phyloP scores from a whole-genome alignment of 2,329 filamentous ascomycete genomes.

The Pseudogymnoascus sp. region DNA sequence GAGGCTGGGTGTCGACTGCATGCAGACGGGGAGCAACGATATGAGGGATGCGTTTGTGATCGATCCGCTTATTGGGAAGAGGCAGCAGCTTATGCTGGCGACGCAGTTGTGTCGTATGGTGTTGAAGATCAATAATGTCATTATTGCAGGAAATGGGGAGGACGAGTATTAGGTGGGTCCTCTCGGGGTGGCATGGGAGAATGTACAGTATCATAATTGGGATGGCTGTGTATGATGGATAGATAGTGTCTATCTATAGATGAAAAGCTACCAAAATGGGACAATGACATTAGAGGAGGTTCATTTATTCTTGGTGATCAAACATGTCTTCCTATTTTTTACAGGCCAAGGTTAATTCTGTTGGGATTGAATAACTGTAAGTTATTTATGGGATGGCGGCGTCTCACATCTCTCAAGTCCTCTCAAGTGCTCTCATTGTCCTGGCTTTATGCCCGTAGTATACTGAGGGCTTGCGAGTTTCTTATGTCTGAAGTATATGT shows the following conservation, averaged over 20 bases:
- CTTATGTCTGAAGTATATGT: not conserved
- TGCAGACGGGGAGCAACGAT: slow-evolving; percentile 89
- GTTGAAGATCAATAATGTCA: slow-evolving; percentile 94
- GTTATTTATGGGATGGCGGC: not conserved
- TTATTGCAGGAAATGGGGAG: slow-evolving; percentile 79
- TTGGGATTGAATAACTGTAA: not conserved
- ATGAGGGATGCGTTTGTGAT: slow-evolving; percentile 99
- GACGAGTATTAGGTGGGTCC: slow-evolving; percentile 62
- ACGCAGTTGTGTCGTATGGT: slow-evolving; percentile 98
- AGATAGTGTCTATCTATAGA: slow-evolving; percentile 11
- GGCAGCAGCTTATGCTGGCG: slow-evolving; percentile 89
- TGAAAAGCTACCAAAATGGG: slow-evolving; percentile 9
- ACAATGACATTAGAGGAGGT: slow-evolving; percentile 6
- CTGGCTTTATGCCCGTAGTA: not conserved
- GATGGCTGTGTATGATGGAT: slow-evolving; percentile 9
- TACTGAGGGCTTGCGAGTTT: no score
- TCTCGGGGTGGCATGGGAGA: not conserved
- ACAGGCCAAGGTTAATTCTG: not conserved
- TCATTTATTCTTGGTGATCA: not conserved
- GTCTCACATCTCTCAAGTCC: not conserved
- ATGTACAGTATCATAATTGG: slow-evolving; percentile 11
- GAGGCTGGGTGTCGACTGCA: slow-evolving; percentile 90
- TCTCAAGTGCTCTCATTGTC: not conserved
- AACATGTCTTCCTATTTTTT: not conserved
- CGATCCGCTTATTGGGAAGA: slow-evolving; percentile 95